These are phyloP conservation scores for Aphanomyces cochlioides DNA, from an alignment of 352 stramenopile species.

Conservation along the genomic window DNA sequence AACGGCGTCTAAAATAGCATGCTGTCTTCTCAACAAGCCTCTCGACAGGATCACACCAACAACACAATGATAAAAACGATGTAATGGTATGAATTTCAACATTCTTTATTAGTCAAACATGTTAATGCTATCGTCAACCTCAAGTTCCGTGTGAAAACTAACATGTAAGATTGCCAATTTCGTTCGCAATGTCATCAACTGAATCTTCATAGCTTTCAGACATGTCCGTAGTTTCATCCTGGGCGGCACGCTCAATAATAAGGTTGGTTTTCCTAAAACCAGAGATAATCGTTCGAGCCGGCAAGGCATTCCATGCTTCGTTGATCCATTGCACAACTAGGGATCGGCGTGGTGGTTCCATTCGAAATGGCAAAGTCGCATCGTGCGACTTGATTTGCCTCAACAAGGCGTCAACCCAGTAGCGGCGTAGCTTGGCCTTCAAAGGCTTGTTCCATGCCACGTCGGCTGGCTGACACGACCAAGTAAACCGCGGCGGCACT, in stretches of 20 bases:
- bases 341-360: background rate
- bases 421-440: constrained; percentile 24
- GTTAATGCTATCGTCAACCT: background rate
- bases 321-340: background rate
- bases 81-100: background rate
- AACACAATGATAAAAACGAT: no score
- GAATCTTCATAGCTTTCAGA: background rate
- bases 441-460: constrained; percentile 35
- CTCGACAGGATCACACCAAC: no score
- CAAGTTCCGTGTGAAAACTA: background rate
- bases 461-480: constrained; percentile 34
- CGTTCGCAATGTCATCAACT: background rate
- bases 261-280: background rate
- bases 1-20: no score
- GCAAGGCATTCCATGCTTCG: background rate
- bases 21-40: no score
- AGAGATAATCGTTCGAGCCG: background rate
- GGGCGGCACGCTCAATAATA: background rate
- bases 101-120: constrained; percentile 7
- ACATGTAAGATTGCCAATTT: background rate
- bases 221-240: background rate
- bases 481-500: constrained; percentile 29
- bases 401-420: background rate
- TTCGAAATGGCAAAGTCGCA: background rate
- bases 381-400: constrained; percentile 10